Conservation (phyloP, 2,329 filamentous ascomycete genomes). For the Tolypocladium ovalisporum region DNA sequence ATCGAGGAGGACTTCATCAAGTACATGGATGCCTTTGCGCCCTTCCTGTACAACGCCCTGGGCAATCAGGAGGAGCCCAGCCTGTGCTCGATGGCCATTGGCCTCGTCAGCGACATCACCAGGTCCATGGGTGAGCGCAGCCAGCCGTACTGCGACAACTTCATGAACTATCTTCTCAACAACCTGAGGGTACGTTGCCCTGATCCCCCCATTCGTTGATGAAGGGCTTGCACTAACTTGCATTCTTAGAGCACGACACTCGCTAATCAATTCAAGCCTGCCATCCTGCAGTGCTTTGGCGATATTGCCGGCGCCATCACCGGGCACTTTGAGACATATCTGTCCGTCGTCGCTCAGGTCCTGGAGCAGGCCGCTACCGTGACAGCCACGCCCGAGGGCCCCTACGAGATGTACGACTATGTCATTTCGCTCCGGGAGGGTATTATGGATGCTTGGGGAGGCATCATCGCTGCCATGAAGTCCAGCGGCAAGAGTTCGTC, state of each 20-base stretch:
- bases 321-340: conserved; percentile 84
- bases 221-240: neutral
- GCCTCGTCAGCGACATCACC: conserved; percentile 91
- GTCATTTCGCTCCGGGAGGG: conserved; percentile 89
- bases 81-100: conserved; percentile 94
- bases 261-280: conserved; percentile 94
- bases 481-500: conserved; percentile 62
- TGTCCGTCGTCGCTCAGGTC: conserved; percentile 85
- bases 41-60: conserved; percentile 87
- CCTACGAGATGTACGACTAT: conserved; percentile 95
- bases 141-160: conserved; percentile 90
- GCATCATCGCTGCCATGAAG: conserved; percentile 92
- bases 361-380: conserved; percentile 86
- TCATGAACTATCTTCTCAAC: conserved; percentile 96
- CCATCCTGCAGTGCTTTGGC: conserved; percentile 94
- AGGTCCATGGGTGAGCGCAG: conserved; percentile 82
- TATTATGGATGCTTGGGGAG: conserved; percentile 98
- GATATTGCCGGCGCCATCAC: conserved; percentile 94
- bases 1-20: conserved; percentile 88
- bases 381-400: conserved; percentile 65
- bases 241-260: conserved; percentile 60
- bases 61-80: conserved; percentile 91
- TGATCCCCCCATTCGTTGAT: no score
- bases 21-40: conserved; percentile 94
- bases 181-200: conserved; percentile 61